Percentiles rank a stretch among this genome's conserved stretches.
phyloP scores from a whole-genome alignment of 2,329 filamentous ascomycete species.

The Lachnellula hyalina region DNA sequence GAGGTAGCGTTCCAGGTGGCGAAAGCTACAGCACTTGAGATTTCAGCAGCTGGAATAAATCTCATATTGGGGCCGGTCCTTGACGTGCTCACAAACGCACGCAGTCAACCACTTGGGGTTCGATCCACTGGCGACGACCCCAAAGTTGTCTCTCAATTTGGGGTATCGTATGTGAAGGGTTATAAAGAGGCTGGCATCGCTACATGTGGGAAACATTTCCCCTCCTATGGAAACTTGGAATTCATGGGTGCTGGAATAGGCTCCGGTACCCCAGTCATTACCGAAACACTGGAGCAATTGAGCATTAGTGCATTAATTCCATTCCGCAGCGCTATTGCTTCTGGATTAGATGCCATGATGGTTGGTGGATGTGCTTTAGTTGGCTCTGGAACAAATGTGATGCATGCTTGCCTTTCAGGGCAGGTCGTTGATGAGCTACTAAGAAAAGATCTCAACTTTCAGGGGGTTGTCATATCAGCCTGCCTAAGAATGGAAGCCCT shows the following conservation, averaged over 20 bases:
- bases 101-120: slow-evolving; percentile 85
- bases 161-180: slow-evolving; percentile 83
- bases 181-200: slow-evolving; percentile 87
- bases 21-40: slow-evolving; percentile 87
- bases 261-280: slow-evolving; percentile 89
- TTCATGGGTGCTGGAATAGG: slow-evolving; percentile 72
- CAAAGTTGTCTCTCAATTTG: slow-evolving; percentile 89
- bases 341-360: slow-evolving; percentile 90
- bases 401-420: slow-evolving; percentile 94
- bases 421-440: slow-evolving; percentile 89
- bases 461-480: slow-evolving; percentile 90
- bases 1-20: slow-evolving; percentile 85
- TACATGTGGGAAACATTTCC: slow-evolving; percentile 93
- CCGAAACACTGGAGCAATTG: slow-evolving; percentile 86
- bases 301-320: slow-evolving; percentile 85
- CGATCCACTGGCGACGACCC: slow-evolving; percentile 88
- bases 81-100: slow-evolving; percentile 88
- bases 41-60: slow-evolving; percentile 90
- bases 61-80: slow-evolving; percentile 90
- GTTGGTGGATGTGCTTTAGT: slow-evolving; percentile 91
- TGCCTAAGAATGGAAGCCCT: slow-evolving; percentile 96
- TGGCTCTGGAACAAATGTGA: slow-evolving; percentile 77
- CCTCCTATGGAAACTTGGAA: slow-evolving; percentile 91
- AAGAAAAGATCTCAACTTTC: slow-evolving; percentile 81
- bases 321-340: slow-evolving; percentile 82